Evolutionary conservation across 208 protist species (phyloP).

Genomic region (Trypanosoma caninum): DNA sequence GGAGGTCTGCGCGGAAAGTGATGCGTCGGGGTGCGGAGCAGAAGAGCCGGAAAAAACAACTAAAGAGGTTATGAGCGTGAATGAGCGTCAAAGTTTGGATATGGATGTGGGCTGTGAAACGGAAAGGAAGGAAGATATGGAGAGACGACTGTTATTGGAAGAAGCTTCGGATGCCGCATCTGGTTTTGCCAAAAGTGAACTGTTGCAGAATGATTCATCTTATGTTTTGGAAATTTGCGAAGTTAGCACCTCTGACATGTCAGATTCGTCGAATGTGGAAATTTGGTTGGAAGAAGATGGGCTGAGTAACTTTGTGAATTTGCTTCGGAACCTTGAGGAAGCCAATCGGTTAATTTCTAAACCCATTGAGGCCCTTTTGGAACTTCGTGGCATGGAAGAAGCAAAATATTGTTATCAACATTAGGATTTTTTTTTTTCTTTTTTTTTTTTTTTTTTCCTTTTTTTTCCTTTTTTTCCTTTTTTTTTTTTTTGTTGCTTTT

Average conservation of each 20-base stretch:
- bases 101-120: too few species aligned
- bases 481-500: conserved; percentile 4
- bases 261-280: conserved; percentile 2
- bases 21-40: too few species aligned
- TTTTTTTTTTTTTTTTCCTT: conserved; percentile 13
- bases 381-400: not conserved
- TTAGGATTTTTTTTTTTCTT: conserved; percentile 9
- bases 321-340: conserved; percentile 15
- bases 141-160: too few species aligned
- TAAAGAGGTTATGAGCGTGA: too few species aligned
- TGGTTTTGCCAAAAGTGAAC: too few species aligned
- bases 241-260: conserved; percentile 7
- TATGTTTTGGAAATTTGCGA: conserved; percentile 13
- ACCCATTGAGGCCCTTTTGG: conserved; percentile 7
- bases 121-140: too few species aligned
- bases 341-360: conserved; percentile 3
- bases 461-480: not conserved
- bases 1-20: too few species aligned
- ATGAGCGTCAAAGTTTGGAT: too few species aligned
- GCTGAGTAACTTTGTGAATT: not conserved
- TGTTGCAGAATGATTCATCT: not conserved
- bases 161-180: too few species aligned
- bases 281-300: not conserved
- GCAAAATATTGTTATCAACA: not conserved
- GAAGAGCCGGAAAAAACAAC: too few species aligned